Conservation (phyloP, 2,329 filamentous ascomycete genomes). For the Pseudomassariella vexata region DNA sequence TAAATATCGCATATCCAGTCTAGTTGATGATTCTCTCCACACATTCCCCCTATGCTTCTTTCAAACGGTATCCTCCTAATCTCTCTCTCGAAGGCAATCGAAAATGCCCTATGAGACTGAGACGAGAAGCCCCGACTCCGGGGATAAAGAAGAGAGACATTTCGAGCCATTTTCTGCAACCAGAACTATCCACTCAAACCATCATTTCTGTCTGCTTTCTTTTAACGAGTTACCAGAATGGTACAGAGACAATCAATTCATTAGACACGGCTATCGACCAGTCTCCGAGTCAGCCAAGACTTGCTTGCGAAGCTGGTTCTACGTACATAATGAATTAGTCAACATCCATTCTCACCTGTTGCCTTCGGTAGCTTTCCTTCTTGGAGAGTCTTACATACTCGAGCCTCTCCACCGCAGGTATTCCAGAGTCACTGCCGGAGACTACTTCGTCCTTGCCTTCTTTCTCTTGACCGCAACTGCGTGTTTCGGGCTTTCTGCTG, state of each 20-base stretch:
- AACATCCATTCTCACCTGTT: constrained; percentile 41
- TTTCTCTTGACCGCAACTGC: constrained; percentile 29
- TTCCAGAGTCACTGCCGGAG: constrained; percentile 13
- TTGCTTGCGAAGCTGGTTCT: constrained; percentile 33
- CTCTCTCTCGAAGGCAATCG: no score
- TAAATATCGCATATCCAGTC: no score
- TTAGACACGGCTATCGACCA: constrained; percentile 36
- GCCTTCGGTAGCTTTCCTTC: constrained; percentile 30
- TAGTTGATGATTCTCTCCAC: no score
- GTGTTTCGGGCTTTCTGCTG: constrained; percentile 30
- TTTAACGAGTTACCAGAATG: constrained; percentile 32
- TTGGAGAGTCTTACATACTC: constrained; percentile 22
- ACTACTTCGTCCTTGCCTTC: constrained; percentile 32
- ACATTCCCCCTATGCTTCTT: no score
- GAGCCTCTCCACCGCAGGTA: constrained; percentile 10
- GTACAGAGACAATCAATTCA: constrained; percentile 35
- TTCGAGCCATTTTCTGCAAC: constrained; percentile 1
- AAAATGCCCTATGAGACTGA: not conserved
- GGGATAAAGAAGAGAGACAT: constrained; percentile 2
- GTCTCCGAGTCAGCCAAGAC: constrained; percentile 26
- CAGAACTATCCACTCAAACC: not conserved
- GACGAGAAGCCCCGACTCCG: constrained; percentile 1
- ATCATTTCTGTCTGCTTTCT: constrained; percentile 9
- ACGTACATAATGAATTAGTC: constrained; percentile 36
- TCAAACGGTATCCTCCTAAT: no score